A percentile compares a stretch with the other conserved stretches of the same genome.
phyloP scores from a whole-genome alignment of 768 basidiomycete genomes.

The Pisolithus tinctorius region DNA sequence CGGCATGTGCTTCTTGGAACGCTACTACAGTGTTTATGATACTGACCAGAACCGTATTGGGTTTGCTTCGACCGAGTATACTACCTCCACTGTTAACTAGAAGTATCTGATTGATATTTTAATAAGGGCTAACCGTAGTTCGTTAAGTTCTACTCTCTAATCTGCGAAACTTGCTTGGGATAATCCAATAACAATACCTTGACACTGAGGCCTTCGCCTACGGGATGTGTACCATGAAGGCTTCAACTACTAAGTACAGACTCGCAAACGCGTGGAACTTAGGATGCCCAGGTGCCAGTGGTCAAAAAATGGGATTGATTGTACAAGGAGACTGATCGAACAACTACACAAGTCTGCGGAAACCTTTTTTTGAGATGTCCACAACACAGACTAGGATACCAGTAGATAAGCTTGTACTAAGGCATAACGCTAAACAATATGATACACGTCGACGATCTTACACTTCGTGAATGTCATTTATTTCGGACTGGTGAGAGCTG shows the following conservation, averaged over 20 bases:
- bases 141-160: too few relatives aligned
- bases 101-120: too few relatives aligned
- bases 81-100: slow-evolving; percentile 3
- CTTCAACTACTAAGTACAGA: too few relatives aligned
- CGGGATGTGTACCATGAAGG: too few relatives aligned
- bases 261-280: too few relatives aligned
- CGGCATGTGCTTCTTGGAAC: not conserved
- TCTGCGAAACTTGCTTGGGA: too few relatives aligned
- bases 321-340: not conserved
- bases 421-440: not conserved
- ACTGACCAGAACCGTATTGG: slow-evolving; percentile 24
- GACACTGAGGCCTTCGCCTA: too few relatives aligned
- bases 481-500: not conserved
- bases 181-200: too few relatives aligned
- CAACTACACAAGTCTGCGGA: not conserved
- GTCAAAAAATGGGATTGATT: too few relatives aligned
- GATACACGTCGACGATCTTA: not conserved
- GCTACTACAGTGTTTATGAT: slow-evolving; percentile 34
- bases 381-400: not conserved
- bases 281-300: too few relatives aligned
- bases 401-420: not conserved
- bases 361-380: not conserved
- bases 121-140: too few relatives aligned
- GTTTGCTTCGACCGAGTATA: slow-evolving; percentile 28
- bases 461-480: not conserved